These are phyloP conservation scores for Bremia lactucae DNA, from an alignment of 352 stramenopile genomes.

Conservation along the genomic window DNA sequence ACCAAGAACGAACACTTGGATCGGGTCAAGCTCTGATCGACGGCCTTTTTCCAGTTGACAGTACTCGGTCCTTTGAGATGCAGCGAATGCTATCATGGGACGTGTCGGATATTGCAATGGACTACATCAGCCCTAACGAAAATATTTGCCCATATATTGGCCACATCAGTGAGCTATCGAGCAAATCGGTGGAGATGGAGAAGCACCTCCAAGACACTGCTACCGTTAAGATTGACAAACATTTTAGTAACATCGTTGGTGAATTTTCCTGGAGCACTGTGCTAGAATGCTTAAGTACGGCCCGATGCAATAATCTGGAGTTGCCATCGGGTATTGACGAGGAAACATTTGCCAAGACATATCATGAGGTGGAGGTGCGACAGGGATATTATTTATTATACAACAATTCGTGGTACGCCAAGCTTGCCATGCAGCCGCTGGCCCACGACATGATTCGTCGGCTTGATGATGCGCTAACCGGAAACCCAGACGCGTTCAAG, in stretches of 20 bases:
- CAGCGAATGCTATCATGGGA: slow-evolving; percentile 67
- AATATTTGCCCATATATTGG: slow-evolving; percentile 70
- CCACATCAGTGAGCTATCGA: slow-evolving; percentile 53
- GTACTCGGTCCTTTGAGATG: slow-evolving; percentile 29
- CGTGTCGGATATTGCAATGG: slow-evolving; percentile 59
- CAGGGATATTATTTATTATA: slow-evolving; percentile 52
- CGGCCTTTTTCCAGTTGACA: slow-evolving; percentile 60
- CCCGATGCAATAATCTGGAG: slow-evolving; percentile 65
- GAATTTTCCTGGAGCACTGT: slow-evolving; percentile 74
- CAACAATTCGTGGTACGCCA: slow-evolving; percentile 76
- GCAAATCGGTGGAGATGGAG: slow-evolving; percentile 42
- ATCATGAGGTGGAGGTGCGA: slow-evolving; percentile 62
- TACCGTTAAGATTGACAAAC: slow-evolving; percentile 36
- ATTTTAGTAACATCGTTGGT: slow-evolving; percentile 54
- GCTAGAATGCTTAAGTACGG: slow-evolving; percentile 75
- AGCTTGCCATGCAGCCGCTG: slow-evolving; percentile 80
- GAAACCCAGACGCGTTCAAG: slow-evolving; percentile 29
- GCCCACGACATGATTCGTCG: slow-evolving; percentile 54
- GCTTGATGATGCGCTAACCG: slow-evolving; percentile 41
- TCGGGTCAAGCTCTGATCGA: slow-evolving; percentile 78
- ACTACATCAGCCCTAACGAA: slow-evolving; percentile 74
- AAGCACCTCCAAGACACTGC: slow-evolving; percentile 33
- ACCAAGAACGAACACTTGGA: slow-evolving; percentile 73
- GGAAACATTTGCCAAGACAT: slow-evolving; percentile 64
- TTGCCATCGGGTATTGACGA: slow-evolving; percentile 57